Evolutionary conservation across 83 land plant genomes (phyloP).

Genomic region (Diphasiastrum complanatum): DNA sequence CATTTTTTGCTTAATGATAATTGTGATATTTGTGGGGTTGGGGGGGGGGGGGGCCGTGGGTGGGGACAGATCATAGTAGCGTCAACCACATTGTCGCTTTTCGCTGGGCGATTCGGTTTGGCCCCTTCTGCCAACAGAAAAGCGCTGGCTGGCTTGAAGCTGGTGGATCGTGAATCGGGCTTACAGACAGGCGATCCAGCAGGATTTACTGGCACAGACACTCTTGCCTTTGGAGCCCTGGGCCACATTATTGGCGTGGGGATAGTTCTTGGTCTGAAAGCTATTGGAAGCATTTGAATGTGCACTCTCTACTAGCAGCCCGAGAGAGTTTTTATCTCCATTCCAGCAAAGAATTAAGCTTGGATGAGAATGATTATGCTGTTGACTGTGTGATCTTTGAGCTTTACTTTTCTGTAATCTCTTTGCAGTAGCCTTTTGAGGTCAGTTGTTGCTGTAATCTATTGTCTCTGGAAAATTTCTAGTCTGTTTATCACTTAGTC

Average conservation of each 20-base stretch:
- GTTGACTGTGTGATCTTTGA: no score
- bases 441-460: no score
- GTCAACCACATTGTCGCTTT: conserved; percentile 65
- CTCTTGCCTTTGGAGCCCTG: conserved; percentile 76
- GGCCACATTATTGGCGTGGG: conserved; percentile 96
- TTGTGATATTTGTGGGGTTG: no score
- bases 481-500: no score
- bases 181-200: conserved; percentile 98
- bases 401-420: no score
- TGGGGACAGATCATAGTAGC: conserved; percentile 76
- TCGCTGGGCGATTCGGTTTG: conserved; percentile 90
- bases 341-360: no score
- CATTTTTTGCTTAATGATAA: background rate
- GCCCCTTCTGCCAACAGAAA: conserved; percentile 94
- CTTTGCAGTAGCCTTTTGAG: no score
- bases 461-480: no score
- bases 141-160: conserved; percentile 83
- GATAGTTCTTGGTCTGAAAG: conserved; percentile 84
- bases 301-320: conserved; percentile 13
- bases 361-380: no score
- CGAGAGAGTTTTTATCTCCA: no score
- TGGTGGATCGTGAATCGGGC: conserved; percentile 83
- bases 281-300: conserved; percentile 48
- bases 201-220: conserved; percentile 89
- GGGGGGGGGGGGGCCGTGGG: background rate